phyloP scores from a whole-genome alignment of 2,329 filamentous ascomycete genomes.

The Ophiostoma ips region DNA sequence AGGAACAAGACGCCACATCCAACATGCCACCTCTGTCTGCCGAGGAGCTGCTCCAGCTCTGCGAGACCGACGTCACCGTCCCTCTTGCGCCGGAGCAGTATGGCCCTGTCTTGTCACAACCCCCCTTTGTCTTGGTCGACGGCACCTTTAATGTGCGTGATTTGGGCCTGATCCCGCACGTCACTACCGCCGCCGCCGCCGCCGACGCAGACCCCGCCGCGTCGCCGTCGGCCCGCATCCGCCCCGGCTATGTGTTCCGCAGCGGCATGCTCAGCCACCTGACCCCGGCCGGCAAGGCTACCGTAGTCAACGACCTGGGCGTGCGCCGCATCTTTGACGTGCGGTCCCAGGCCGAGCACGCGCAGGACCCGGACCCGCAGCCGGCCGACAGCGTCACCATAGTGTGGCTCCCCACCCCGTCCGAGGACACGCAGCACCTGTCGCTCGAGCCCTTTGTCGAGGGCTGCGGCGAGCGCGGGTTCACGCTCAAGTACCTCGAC shows the following conservation, averaged over 20 bases:
- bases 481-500: slow-evolving; percentile 32
- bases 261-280: slow-evolving; percentile 29
- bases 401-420: slow-evolving; percentile 26
- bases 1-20: no score
- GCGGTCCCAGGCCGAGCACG: slow-evolving; percentile 31
- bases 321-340: slow-evolving; percentile 38
- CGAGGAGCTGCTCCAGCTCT: slow-evolving; percentile 24
- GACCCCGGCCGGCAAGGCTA: slow-evolving; percentile 23
- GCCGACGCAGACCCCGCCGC: not conserved
- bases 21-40: slow-evolving; percentile 4
- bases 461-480: slow-evolving; percentile 30
- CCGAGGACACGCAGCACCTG: slow-evolving; percentile 24
- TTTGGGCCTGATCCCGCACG: slow-evolving; percentile 30
- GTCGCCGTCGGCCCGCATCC: slow-evolving; percentile 21
- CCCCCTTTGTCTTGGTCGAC: slow-evolving; percentile 32
- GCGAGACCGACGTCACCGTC: slow-evolving; percentile 26
- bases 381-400: slow-evolving; percentile 29
- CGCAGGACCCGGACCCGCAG: slow-evolving; percentile 27
- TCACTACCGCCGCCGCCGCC: not conserved
- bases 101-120: slow-evolving; percentile 22
- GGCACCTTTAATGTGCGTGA: slow-evolving; percentile 40
- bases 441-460: slow-evolving; percentile 29
- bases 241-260: slow-evolving; percentile 30
- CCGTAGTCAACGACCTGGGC: slow-evolving; percentile 23
- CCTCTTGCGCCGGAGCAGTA: slow-evolving; percentile 26